Evolutionary conservation across 345 rosid genomes (phyloP), one percentile per base, ranked within the genome.

Genomic region (Sisymbrium altissimum): DNA sequence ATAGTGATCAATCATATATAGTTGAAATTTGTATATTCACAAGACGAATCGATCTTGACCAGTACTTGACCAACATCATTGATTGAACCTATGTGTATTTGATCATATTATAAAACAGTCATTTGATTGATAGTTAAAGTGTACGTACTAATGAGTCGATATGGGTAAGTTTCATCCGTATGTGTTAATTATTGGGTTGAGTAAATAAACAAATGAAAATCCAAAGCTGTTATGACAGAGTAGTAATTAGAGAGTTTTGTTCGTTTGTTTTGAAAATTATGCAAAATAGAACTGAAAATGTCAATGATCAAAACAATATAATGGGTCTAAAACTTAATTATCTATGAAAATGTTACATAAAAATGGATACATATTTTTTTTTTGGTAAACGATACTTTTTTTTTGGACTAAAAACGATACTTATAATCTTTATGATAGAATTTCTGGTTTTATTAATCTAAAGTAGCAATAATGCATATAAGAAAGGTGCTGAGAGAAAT

Each of bases 141-240:
- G 36, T 33, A 5, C 33, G 6, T 4, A 30, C 7, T 30, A 33
- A 40, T 12, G 44, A 40, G 44, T 40, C 44, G n/a, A 4, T 12
- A 12, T 40, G 44, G 44, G 44, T 40, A 4, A 40, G 44, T 12
- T 40, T 3, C 14, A 33, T 68, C 54, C n/a, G 43, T 41, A 7
- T 30, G 43, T 14, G 43, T 56, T 18, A 68, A 56, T 56, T 7
- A 41, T 43, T 68, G 33, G 33, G 19, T 30, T 30, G 53, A 14
- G 43, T 3, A 45, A 39, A 68, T 15, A 53, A 55, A 68, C 9
- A 55, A 55, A 55, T 41, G 41, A 43, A 68, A 40, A 68, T 54
- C 41, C 53, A 33, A 12, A 40, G 53, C 18, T 40, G 18, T 53
- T 41, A 52, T 67, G 19, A 40, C 29, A 67, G 18, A 41, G 53